Evolutionary conservation across 305 asterid genomes (phyloP).

Genomic region (Ajuga reptans): DNA sequence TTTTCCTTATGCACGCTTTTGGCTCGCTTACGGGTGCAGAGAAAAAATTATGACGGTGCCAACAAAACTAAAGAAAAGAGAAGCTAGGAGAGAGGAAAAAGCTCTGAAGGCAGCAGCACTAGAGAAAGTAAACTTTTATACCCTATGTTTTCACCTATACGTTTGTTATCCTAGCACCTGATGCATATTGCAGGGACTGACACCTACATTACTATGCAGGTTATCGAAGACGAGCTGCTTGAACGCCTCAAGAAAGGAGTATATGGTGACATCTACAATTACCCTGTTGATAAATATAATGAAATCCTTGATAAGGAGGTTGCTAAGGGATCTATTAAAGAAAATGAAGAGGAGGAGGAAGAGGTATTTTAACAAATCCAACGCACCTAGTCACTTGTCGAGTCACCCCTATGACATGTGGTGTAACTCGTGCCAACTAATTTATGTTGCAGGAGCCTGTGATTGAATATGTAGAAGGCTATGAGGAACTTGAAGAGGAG

Average conservation of each 20-base stretch:
- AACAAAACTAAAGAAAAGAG: conserved; percentile 65
- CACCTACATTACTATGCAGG: conserved; percentile 36
- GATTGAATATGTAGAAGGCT: conserved; percentile 77
- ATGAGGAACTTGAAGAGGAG: conserved; percentile 82
- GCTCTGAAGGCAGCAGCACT: conserved; percentile 79
- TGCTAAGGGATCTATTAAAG: conserved; percentile 25
- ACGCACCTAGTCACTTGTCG: background rate
- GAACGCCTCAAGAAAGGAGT: conserved; percentile 63
- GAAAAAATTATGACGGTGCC: conserved; percentile 83
- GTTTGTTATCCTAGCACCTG: background rate
- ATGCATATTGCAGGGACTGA: conserved; percentile 14
- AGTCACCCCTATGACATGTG: background rate
- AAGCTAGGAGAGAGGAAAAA: conserved; percentile 81
- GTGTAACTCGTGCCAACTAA: conserved; percentile 5
- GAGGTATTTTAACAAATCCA: conserved; percentile 25
- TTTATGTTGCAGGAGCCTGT: conserved; percentile 43
- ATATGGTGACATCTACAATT: conserved; percentile 60
- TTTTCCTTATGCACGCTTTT: conserved; percentile 8
- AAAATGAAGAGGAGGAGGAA: conserved; percentile 51
- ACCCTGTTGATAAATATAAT: conserved; percentile 44
- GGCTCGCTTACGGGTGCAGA: conserved; percentile 32
- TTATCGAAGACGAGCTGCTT: conserved; percentile 72
- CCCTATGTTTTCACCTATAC: background rate
- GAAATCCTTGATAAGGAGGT: conserved; percentile 56
- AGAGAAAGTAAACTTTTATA: conserved; percentile 43